Evolutionary conservation across 1,284 basidiomycete genomes (phyloP).

Genomic region (Anthracocystis walkeri): DNA sequence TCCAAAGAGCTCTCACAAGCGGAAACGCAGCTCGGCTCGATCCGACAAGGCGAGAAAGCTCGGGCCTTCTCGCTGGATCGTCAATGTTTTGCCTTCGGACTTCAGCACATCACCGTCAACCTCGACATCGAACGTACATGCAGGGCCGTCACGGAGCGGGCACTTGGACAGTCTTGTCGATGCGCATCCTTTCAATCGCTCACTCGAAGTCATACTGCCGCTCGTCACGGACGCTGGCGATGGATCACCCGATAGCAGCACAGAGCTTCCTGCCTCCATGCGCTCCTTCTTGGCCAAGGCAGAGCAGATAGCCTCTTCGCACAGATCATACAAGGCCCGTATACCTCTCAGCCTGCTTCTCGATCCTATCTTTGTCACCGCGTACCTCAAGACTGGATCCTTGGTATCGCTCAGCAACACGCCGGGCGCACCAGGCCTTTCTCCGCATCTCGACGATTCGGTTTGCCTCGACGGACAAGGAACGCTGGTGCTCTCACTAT

Average conservation of each 20-base stretch:
- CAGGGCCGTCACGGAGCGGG: not conserved
- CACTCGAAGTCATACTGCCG: constrained; percentile 53
- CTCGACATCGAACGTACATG: not conserved
- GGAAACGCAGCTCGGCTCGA: constrained; percentile 61
- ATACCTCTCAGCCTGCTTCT: constrained; percentile 61
- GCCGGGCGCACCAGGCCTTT: constrained; percentile 25
- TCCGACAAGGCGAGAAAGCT: constrained; percentile 54
- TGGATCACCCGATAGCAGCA: not conserved
- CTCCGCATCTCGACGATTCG: constrained; percentile 53
- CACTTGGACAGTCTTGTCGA: constrained; percentile 21
- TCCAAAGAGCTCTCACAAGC: constrained; percentile 64
- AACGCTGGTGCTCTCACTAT: constrained; percentile 62
- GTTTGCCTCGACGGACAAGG: constrained; percentile 64
- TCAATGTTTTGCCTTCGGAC: constrained; percentile 25
- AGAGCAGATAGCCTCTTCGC: not conserved
- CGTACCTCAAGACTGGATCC: constrained; percentile 56
- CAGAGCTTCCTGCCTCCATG: constrained; percentile 11
- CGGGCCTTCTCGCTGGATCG: constrained; percentile 38
- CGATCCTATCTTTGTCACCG: constrained; percentile 58
- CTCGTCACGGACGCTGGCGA: not conserved
- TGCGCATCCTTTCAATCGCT: constrained; percentile 60
- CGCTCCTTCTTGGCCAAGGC: constrained; percentile 21
- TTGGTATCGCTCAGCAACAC: constrained; percentile 54
- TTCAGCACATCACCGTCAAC: not conserved
- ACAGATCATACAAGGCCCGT: constrained; percentile 45